Percentiles rank a stretch among this genome's conserved stretches.
Conservation (phyloP, 164 flowering plant genomes). For the Aristolochia fimbriata region DNA sequence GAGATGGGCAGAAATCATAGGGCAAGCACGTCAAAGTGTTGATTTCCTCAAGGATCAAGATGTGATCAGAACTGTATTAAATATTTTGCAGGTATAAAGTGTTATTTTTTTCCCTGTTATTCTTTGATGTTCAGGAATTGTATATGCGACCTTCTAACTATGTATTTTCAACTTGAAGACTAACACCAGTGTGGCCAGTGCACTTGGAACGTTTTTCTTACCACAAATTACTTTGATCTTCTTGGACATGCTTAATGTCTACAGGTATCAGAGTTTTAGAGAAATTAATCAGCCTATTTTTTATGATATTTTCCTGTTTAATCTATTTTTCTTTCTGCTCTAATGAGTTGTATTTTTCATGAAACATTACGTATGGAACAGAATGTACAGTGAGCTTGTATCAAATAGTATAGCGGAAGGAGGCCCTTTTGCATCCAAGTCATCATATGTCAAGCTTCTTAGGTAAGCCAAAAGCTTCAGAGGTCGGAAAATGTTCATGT, state of each 20-base stretch:
- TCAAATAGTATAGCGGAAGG: slow-evolving; percentile 87
- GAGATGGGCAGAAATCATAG: slow-evolving; percentile 97
- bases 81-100: slow-evolving; percentile 75
- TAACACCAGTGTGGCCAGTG: slow-evolving; percentile 85
- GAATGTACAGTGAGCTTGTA: slow-evolving; percentile 99
- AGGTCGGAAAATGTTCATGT: not conserved
- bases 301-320: not conserved
- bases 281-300: too few species aligned
- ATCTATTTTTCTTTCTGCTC: not conserved
- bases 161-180: slow-evolving; percentile 46
- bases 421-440: slow-evolving; percentile 79
- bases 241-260: slow-evolving; percentile 96
- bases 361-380: slow-evolving; percentile 21
- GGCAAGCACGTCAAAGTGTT: slow-evolving; percentile 87
- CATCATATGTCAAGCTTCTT: slow-evolving; percentile 84
- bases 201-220: slow-evolving; percentile 83
- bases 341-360: not conserved
- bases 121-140: not conserved
- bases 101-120: not conserved
- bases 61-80: slow-evolving; percentile 78
- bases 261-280: slow-evolving; percentile 42
- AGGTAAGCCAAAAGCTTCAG: slow-evolving; percentile 31
- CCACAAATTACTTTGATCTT: slow-evolving; percentile 82
- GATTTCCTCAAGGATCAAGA: slow-evolving; percentile 84
- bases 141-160: not conserved